A percentile compares a stretch with the other conserved stretches of the same genome.
These are phyloP conservation scores for Chalciporus sp. DNA, from an alignment of 1,284 basidiomycete species.

Conservation along the genomic window DNA sequence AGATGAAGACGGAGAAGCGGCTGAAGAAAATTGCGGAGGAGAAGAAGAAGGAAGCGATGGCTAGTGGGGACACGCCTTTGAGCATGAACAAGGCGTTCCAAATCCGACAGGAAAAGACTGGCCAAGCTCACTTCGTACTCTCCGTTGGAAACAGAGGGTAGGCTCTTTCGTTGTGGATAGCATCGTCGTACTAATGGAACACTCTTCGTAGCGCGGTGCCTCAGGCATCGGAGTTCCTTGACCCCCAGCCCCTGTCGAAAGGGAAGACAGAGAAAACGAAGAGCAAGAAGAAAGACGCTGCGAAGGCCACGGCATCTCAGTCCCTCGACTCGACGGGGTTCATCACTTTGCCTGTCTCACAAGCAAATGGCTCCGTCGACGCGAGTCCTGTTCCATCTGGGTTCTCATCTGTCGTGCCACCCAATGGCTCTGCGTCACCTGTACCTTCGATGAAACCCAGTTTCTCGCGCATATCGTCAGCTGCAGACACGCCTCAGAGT, in stretches of 20 bases:
- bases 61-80: conserved; percentile 88
- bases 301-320: conserved; percentile 47
- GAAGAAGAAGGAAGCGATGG: conserved; percentile 89
- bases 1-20: conserved; percentile 93
- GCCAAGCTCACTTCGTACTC: conserved; percentile 92
- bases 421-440: conserved; percentile 56
- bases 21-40: conserved; percentile 94
- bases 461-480: conserved; percentile 73
- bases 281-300: conserved; percentile 72
- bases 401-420: conserved; percentile 37
- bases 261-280: conserved; percentile 79
- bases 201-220: conserved; percentile 66
- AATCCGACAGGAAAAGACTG: conserved; percentile 86
- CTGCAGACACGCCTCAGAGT: conserved; percentile 47
- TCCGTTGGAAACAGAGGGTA: conserved; percentile 93
- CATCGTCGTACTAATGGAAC: conserved; percentile 11
- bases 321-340: conserved; percentile 59
- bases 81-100: conserved; percentile 93
- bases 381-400: conserved; percentile 48
- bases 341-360: conserved; percentile 67
- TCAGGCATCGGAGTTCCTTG: conserved; percentile 75
- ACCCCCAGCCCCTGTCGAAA: conserved; percentile 71
- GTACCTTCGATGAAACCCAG: conserved; percentile 61
- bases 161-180: conserved; percentile 29
- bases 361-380: conserved; percentile 41